phyloP scores from a whole-genome alignment of 768 basidiomycete species.

The Russula ochroleuca region DNA sequence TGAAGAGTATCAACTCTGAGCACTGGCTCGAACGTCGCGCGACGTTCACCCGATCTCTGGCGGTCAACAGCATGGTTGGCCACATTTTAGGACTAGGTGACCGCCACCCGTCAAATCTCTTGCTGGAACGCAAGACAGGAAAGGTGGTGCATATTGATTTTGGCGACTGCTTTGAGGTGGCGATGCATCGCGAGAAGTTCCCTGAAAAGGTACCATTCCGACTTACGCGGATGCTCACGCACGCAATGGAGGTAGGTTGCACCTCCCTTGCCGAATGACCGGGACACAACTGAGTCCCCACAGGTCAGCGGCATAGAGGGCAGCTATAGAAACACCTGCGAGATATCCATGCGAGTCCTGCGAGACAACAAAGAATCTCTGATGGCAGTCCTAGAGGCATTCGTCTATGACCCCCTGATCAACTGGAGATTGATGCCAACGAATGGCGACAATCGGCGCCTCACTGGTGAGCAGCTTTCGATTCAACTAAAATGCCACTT shows the following conservation, averaged over 20 bases:
- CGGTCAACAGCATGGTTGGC: conserved; percentile 97
- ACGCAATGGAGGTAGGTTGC: conserved; percentile 89
- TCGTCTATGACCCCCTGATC: conserved; percentile 97
- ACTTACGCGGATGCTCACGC: conserved; percentile 94
- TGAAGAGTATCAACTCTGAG: conserved; percentile 92
- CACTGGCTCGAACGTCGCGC: conserved; percentile 97
- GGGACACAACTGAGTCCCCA: conserved; percentile 14
- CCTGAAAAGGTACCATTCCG: conserved; percentile 99
- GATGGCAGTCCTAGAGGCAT: conserved; percentile 97
- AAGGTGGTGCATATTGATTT: conserved; percentile 97
- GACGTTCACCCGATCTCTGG: conserved; percentile 92
- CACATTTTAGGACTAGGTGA: conserved; percentile 98
- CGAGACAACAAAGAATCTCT: conserved; percentile 98
- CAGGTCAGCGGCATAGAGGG: conserved; percentile 98
- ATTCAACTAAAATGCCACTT: conserved; percentile 3
- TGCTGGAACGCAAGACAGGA: conserved; percentile 86
- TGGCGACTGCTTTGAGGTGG: conserved; percentile 97
- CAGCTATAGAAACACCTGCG: conserved; percentile 92
- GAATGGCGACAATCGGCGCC: conserved; percentile 66
- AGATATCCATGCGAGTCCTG: conserved; percentile 95
- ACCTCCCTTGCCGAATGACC: background rate
- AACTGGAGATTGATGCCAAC: conserved; percentile 93
- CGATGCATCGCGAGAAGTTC: conserved; percentile 97
- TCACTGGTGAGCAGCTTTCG: conserved; percentile 49
- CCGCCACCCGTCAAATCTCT: conserved; percentile 91